Conservation (phyloP, 2,329 filamentous ascomycete species). For the Curvularia verruculosa region DNA sequence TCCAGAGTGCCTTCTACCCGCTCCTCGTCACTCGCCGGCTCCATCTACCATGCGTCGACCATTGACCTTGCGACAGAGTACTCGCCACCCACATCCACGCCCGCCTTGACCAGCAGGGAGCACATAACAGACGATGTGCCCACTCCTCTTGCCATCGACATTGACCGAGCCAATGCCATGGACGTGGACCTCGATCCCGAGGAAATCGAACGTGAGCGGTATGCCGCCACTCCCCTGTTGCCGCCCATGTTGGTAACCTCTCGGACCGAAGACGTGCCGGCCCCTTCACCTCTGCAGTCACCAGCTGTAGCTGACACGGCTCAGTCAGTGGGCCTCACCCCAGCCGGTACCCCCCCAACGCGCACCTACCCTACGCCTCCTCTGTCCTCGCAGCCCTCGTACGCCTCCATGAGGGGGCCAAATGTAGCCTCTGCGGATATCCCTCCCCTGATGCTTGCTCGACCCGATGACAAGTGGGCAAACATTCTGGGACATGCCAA, state of each 20-base stretch:
- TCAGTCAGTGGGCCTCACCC: conserved; percentile 53
- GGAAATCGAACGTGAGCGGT: conserved; percentile 60
- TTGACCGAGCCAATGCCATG: conserved; percentile 53
- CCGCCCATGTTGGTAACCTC: conserved; percentile 76
- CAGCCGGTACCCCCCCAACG: conserved; percentile 57
- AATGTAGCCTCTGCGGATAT: conserved; percentile 62
- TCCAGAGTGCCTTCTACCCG: conserved; percentile 72
- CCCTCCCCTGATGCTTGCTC: conserved; percentile 67
- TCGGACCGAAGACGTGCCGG: conserved; percentile 60
- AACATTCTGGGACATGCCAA: conserved; percentile 88
- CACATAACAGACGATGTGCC: conserved; percentile 41
- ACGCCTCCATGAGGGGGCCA: conserved; percentile 69
- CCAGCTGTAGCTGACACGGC: conserved; percentile 71
- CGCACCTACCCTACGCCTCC: conserved; percentile 67
- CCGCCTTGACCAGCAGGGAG: conserved; percentile 40
- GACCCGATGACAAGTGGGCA: conserved; percentile 83
- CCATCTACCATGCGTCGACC: conserved; percentile 53
- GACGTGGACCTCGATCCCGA: conserved; percentile 60
- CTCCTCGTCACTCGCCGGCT: conserved; percentile 76
- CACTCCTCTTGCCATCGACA: conserved; percentile 45
- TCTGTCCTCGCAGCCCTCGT: conserved; percentile 76
- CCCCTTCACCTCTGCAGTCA: conserved; percentile 84
- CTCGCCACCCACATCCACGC: conserved; percentile 31
- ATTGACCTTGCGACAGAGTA: conserved; percentile 48
- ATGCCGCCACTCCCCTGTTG: conserved; percentile 82